A percentile compares a stretch with the other conserved stretches of the same genome.
These are phyloP conservation scores for Aspergillus ochraceus DNA, from an alignment of 2,329 filamentous ascomycete species.

Conservation along the genomic window DNA sequence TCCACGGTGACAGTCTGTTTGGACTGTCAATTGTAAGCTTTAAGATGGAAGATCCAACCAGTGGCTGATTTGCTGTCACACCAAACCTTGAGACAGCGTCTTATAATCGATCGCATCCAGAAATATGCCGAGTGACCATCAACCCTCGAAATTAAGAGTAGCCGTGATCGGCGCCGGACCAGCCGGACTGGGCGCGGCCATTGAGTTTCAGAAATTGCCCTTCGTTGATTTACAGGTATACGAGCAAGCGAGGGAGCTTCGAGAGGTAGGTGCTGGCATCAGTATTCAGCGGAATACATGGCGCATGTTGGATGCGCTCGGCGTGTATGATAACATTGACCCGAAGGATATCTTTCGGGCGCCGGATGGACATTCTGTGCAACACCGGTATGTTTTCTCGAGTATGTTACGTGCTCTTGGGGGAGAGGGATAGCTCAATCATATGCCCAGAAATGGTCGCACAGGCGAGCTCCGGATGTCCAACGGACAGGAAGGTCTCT, in stretches of 20 bases:
- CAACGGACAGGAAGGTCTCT: conserved; percentile 5
- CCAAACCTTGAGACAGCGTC: neutral
- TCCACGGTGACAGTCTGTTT: neutral
- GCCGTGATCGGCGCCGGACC: conserved; percentile 16
- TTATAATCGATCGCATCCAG: neutral
- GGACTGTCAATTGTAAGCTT: neutral
- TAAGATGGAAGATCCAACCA: neutral
- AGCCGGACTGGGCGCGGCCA: conserved; percentile 14
- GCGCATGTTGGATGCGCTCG: conserved; percentile 14
- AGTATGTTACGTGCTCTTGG: neutral
- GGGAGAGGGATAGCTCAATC: neutral
- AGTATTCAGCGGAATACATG: conserved; percentile 15
- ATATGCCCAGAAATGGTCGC: conserved; percentile 6
- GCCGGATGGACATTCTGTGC: conserved; percentile 11
- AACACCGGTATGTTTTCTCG: conserved; percentile 8
- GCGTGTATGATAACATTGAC: conserved; percentile 11
- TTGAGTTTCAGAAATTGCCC: conserved; percentile 11
- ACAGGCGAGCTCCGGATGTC: conserved; percentile 11
- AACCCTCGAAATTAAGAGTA: conserved; percentile 5
- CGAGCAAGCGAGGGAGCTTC: conserved; percentile 11
- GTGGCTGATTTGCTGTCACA: neutral
- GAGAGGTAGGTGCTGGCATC: conserved; percentile 13
- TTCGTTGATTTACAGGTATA: conserved; percentile 11
- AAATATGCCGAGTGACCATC: neutral
- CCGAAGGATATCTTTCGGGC: conserved; percentile 7